Evolutionary conservation across 768 basidiomycete species (phyloP).

Genomic region (Termitomyces sp.): DNA sequence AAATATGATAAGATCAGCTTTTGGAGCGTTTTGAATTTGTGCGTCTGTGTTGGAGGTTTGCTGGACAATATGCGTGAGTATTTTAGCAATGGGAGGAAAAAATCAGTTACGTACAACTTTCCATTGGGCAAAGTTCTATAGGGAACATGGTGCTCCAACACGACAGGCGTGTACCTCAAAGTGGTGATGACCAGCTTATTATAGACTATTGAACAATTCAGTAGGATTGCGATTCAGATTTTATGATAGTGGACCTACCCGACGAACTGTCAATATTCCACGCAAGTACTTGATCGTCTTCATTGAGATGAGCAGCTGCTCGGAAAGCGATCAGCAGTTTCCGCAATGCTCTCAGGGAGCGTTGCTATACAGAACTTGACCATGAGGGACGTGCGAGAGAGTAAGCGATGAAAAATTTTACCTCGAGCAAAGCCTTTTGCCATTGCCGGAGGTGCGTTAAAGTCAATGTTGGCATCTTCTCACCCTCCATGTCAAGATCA

Average conservation of each 20-base stretch:
- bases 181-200: slow-evolving; percentile 86
- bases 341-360: slow-evolving; percentile 77
- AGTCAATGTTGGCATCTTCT: slow-evolving; percentile 56
- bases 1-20: slow-evolving; percentile 89
- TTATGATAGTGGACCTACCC: slow-evolving; percentile 36
- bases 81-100: not conserved
- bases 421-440: slow-evolving; percentile 89
- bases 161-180: slow-evolving; percentile 84
- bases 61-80: slow-evolving; percentile 31
- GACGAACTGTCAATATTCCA: slow-evolving; percentile 84
- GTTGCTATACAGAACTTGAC: slow-evolving; percentile 45
- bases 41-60: slow-evolving; percentile 78
- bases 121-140: slow-evolving; percentile 80
- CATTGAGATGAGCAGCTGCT: slow-evolving; percentile 85
- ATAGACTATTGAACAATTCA: slow-evolving; percentile 57
- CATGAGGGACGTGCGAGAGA: not conserved
- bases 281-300: slow-evolving; percentile 70
- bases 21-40: slow-evolving; percentile 79
- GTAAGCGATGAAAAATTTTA: slow-evolving; percentile 16
- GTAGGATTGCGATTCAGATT: slow-evolving; percentile 2
- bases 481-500: slow-evolving; percentile 43
- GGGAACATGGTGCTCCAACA: slow-evolving; percentile 83
- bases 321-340: slow-evolving; percentile 89
- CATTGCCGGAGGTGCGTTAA: slow-evolving; percentile 68
- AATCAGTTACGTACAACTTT: slow-evolving; percentile 61